A percentile compares a stretch with the other conserved stretches of the same genome.
phyloP scores from a whole-genome alignment of 2,329 filamentous ascomycete genomes.

The Aureobasidium sp. region DNA sequence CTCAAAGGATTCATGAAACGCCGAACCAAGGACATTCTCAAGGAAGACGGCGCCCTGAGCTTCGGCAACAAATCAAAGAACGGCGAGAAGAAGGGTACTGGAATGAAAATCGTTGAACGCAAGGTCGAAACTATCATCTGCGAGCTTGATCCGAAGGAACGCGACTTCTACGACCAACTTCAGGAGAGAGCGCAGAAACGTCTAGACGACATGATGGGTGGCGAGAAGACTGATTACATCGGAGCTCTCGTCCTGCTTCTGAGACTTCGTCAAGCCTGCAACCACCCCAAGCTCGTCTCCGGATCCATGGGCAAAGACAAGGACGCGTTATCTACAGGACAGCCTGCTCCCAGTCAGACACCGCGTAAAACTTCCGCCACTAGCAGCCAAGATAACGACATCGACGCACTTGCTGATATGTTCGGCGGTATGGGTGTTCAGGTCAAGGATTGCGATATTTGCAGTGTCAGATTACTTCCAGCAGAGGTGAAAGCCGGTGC shows the following conservation, averaged over 20 bases:
- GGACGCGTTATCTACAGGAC: slow-evolving; percentile 62
- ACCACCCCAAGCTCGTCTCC: slow-evolving; percentile 82
- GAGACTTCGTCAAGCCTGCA: slow-evolving; percentile 84
- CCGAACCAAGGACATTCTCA: slow-evolving; percentile 92
- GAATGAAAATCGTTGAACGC: slow-evolving; percentile 86
- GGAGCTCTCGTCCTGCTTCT: slow-evolving; percentile 89
- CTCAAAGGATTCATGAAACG: slow-evolving; percentile 96
- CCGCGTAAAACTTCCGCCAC: slow-evolving; percentile 26
- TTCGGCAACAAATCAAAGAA: slow-evolving; percentile 59
- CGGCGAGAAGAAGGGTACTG: slow-evolving; percentile 46
- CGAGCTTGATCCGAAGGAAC: slow-evolving; percentile 70
- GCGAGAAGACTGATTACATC: slow-evolving; percentile 75
- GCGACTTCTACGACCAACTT: slow-evolving; percentile 75
- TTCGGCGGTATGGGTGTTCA: slow-evolving; percentile 76
- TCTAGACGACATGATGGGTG: slow-evolving; percentile 75
- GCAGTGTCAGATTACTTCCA: slow-evolving; percentile 57
- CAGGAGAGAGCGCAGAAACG: slow-evolving; percentile 79
- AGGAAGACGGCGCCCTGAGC: slow-evolving; percentile 72
- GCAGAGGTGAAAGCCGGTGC: slow-evolving; percentile 45
- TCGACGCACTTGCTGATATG: slow-evolving; percentile 78
- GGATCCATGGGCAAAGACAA: slow-evolving; percentile 80
- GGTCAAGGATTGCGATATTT: slow-evolving; percentile 74
- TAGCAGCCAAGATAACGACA: slow-evolving; percentile 51
- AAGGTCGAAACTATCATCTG: slow-evolving; percentile 75
- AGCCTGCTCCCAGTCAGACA: slow-evolving; percentile 35